phyloP scores from a whole-genome alignment of 495 filamentous ascomycete species.

The Ascobolus immersus region DNA sequence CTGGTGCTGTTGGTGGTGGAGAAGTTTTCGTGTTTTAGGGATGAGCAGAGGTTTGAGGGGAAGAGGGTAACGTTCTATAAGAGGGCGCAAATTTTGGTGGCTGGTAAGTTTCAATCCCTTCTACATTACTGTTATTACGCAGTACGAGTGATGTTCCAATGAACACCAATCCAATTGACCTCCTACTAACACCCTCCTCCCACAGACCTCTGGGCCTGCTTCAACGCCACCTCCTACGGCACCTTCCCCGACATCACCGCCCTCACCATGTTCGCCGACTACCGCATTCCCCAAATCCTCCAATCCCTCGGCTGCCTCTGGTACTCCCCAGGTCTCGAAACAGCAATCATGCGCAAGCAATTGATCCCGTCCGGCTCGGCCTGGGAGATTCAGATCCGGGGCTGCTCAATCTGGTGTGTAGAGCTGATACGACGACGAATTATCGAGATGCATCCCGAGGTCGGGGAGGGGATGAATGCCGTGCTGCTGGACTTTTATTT shows the following conservation, averaged over 20 bases:
- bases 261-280: conserved; percentile 98
- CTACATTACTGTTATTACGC: not conserved
- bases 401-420: conserved; percentile 78
- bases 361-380: conserved; percentile 41
- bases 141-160: too few species aligned
- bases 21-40: conserved; percentile 65
- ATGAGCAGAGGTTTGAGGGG: conserved; percentile 47
- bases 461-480: conserved; percentile 16
- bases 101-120: conserved; percentile 16
- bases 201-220: conserved; percentile 76
- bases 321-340: conserved; percentile 56
- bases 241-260: conserved; percentile 76
- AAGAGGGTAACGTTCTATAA: conserved; percentile 64
- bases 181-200: not conserved
- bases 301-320: conserved; percentile 55
- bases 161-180: not conserved
- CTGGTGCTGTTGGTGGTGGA: conserved; percentile 60
- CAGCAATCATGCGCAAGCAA: conserved; percentile 34
- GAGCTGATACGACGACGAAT: conserved; percentile 80
- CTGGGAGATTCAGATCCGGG: conserved; percentile 76
- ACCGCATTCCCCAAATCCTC: conserved; percentile 84
- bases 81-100: conserved; percentile 82
- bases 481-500: conserved; percentile 90
- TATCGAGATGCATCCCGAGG: conserved; percentile 37
- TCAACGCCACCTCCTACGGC: conserved; percentile 54